Evolutionary conservation across 257 asterid species (phyloP), one percentile per base, ranked within the genome.

Genomic region (Nicotiana noctiflora): DNA sequence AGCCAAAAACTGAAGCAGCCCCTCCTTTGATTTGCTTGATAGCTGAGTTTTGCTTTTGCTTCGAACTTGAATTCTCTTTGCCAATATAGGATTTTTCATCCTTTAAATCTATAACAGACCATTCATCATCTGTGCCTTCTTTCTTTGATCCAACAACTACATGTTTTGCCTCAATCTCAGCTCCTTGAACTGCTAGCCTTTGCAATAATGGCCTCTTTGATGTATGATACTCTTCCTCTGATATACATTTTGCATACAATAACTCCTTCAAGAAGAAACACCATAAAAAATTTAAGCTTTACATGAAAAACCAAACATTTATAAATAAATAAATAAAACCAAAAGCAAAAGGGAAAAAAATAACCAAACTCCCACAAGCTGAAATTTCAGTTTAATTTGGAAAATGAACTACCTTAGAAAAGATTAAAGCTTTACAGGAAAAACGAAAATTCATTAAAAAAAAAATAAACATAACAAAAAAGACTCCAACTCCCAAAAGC

Each of bases 141-240:
- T 77, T 93, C 55, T 84, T 82, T 59, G 82, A 84, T 29, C 84
- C 89, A 59, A 89, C 83, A 25, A 89, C 84, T 44, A 95, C 92
- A 81, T 95, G 96, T 51, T 87, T 91, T 62, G 97, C 93, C 82
- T 90, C 94, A 77, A 95, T 95, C 86, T 89, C 94, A 63, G 95
- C 99, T 76, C 99, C 98, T 86, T 95, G 99, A 87, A 87, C 91
- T 37, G 97, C 97, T 81, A 95, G 82, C 85, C 97, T 91, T 84
- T 91, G 98, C 70, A 95, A 79, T 76, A 95, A 86, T 8, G 99
- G 99, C 86, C 96, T 90, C 89, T 93, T 95, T 9, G 97, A 92
- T 4, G 87, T 75, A 79, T 95, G 96, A 68, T 95, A 93, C 89
- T 92, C 99, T 57, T 91, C 97, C 65, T 95, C 98, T 13, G 98